Evolutionary conservation across 306 rosid genomes (phyloP), one percentile per base, ranked within the genome.

Genomic region (Vicia sativa): DNA sequence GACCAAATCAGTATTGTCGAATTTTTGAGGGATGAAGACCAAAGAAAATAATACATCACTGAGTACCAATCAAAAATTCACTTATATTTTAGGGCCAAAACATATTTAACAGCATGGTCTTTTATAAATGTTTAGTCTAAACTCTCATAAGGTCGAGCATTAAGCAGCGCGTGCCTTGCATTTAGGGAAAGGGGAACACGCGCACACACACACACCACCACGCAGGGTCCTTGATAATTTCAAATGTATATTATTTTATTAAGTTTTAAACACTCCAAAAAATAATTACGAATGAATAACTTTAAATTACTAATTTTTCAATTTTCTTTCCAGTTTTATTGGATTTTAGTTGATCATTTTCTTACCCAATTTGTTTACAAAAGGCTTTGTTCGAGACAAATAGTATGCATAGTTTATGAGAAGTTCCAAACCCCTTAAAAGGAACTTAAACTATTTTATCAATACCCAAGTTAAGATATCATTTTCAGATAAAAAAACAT

Each of bases 101-200:
- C 15, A 45, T 25, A 25, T 14, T 6, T 11, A 45, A 44, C 19
- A 45, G n/a, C 13, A 44, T 44, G 18, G 5, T 43, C 8, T 31
- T 31, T 31, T 6, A 6, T 31, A 31, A 1, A 6, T 31, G 37
- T 31, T 31, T 5, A 7, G 9, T 34, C 38, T 34, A 7, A 34
- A 44, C 65, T 37, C 39, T 21, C 23, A 46, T 53, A 37, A 74
- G 34, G 34, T 49, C 64, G 28, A 26, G 61, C 63, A 46, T 74
- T 11, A 3, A 67, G 43, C 45, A 67, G 37, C 7, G 55, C 41
- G 16, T 46, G 73, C 61, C 67, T 65, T 13, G 38, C 2, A 7
- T 34, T 34, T 34, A 7, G 38, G 38, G 2, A 34, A 34, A 34
- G 38, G 19, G 19, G 50, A 44, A 5, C 50, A 44, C n/a, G n/a